These are phyloP conservation scores for Coemansia sp. DNA, from an alignment of 192 early-diverging fungal genomes.

Conservation along the genomic window DNA sequence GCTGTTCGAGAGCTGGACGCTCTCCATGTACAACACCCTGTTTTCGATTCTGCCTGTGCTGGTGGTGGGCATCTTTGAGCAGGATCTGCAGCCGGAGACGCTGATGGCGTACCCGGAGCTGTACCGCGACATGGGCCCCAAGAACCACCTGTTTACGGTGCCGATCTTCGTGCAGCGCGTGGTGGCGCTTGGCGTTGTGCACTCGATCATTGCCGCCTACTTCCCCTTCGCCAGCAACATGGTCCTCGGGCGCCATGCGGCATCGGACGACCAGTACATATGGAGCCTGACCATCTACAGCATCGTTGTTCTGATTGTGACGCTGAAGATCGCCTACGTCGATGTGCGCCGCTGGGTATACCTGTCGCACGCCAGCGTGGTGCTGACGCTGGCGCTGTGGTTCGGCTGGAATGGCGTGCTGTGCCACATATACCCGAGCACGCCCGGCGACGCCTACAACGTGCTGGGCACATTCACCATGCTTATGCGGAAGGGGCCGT, in stretches of 20 bases:
- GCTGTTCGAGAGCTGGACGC: slow-evolving; percentile 75
- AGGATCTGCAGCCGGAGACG: slow-evolving; percentile 70
- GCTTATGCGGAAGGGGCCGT: slow-evolving; percentile 50
- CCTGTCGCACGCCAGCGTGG: slow-evolving; percentile 63
- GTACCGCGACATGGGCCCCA: slow-evolving; percentile 61
- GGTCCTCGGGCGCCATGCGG: slow-evolving; percentile 26
- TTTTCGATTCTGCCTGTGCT: slow-evolving; percentile 82
- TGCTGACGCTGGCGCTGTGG: slow-evolving; percentile 61
- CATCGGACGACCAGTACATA: slow-evolving; percentile 60
- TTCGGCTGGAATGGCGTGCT: slow-evolving; percentile 69
- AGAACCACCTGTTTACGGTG: slow-evolving; percentile 53
- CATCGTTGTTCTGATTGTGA: slow-evolving; percentile 67
- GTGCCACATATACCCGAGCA: slow-evolving; percentile 60
- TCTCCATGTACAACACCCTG: slow-evolving; percentile 82
- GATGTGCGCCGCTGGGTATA: slow-evolving; percentile 68
- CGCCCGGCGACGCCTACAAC: slow-evolving; percentile 56
- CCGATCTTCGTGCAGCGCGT: slow-evolving; percentile 52
- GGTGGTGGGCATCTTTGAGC: slow-evolving; percentile 81
- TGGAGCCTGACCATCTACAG: slow-evolving; percentile 62
- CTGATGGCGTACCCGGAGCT: slow-evolving; percentile 71
- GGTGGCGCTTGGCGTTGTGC: slow-evolving; percentile 58
- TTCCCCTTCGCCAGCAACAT: slow-evolving; percentile 41
- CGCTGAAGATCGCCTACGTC: slow-evolving; percentile 70
- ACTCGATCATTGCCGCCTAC: slow-evolving; percentile 41
- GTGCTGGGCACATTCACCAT: slow-evolving; percentile 60